A percentile compares a stretch with the other conserved stretches of the same genome.
Evolutionary conservation across 495 filamentous ascomycete species (phyloP).

Genomic region (Pyrenopolyporus hunteri): DNA sequence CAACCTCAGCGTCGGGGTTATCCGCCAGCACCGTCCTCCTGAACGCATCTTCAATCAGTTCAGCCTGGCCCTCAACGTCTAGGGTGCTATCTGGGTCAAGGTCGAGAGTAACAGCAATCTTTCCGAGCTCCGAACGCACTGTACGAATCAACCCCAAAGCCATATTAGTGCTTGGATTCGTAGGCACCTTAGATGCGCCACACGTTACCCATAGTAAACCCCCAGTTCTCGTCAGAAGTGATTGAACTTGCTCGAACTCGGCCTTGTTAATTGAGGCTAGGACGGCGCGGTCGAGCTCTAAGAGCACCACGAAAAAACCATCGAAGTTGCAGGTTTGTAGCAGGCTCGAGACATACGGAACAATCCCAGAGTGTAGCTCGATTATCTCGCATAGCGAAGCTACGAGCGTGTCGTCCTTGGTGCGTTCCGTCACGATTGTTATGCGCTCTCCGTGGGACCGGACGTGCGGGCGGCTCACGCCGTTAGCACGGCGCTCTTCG

Average conservation of each 20-base stretch:
- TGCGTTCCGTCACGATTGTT: constrained; percentile 46
- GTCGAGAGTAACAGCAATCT: constrained; percentile 45
- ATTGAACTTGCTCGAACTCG: constrained; percentile 45
- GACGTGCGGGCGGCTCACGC: constrained; percentile 20
- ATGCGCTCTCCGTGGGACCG: constrained; percentile 36
- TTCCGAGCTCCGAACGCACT: constrained; percentile 44
- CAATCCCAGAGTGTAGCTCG: constrained; percentile 40
- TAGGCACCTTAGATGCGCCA: constrained; percentile 46
- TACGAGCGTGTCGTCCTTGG: constrained; percentile 47
- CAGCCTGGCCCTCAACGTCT: constrained; percentile 32
- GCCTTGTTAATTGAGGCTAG: constrained; percentile 34
- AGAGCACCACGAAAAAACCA: constrained; percentile 43
- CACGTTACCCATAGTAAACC: constrained; percentile 52
- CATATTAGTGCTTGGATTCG: constrained; percentile 45
- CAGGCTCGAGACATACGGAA: constrained; percentile 37
- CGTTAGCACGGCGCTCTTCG: constrained; percentile 23
- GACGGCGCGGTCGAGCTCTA: constrained; percentile 39
- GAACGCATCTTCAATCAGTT: constrained; percentile 42
- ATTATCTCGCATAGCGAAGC: constrained; percentile 42
- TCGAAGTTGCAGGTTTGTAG: constrained; percentile 34
- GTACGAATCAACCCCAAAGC: constrained; percentile 48
- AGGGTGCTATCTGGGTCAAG: constrained; percentile 43
- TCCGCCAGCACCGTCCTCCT: constrained; percentile 33
- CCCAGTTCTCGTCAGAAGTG: constrained; percentile 44
- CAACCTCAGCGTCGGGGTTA: constrained; percentile 39